Conservation (phyloP, 2,329 filamentous ascomycete genomes). For the Fusarium verticillioides region DNA sequence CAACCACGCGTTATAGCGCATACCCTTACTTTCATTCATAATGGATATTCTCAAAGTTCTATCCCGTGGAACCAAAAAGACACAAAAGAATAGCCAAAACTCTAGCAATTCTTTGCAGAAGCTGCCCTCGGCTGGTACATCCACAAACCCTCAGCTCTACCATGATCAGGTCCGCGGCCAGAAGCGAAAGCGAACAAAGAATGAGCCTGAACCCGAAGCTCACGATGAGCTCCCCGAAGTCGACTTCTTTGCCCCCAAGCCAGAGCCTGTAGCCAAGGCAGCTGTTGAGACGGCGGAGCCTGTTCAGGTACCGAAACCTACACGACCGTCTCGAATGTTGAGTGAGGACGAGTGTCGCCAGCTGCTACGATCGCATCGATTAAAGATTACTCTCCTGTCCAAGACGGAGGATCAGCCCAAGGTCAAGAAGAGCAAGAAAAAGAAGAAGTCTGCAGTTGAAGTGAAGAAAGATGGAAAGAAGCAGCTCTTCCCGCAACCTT, state of each 20-base stretch:
- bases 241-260: constrained; percentile 69
- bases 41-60: constrained; percentile 82
- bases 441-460: constrained; percentile 60
- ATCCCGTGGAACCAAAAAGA: constrained; percentile 74
- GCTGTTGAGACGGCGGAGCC: constrained; percentile 35
- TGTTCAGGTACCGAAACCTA: constrained; percentile 46
- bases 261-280: constrained; percentile 49
- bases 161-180: constrained; percentile 64
- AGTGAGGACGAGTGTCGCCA: constrained; percentile 78
- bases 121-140: constrained; percentile 73
- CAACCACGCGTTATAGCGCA: constrained; percentile 7
- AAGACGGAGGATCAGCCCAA: constrained; percentile 56
- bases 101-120: constrained; percentile 51
- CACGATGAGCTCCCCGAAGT: constrained; percentile 57
- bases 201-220: constrained; percentile 49
- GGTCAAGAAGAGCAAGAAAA: constrained; percentile 67
- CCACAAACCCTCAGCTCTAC: constrained; percentile 76
- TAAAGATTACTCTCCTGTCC: constrained; percentile 84
- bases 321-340: constrained; percentile 52
- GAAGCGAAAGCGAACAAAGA: constrained; percentile 65
- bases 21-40: background rate
- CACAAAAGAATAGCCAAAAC: constrained; percentile 50
- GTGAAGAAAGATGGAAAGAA: constrained; percentile 64
- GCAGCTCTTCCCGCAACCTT: constrained; percentile 80
- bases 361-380: constrained; percentile 80